Evolutionary conservation across 2,329 filamentous ascomycete species (phyloP).

Genomic region (Aureobasidium namibiae): DNA sequence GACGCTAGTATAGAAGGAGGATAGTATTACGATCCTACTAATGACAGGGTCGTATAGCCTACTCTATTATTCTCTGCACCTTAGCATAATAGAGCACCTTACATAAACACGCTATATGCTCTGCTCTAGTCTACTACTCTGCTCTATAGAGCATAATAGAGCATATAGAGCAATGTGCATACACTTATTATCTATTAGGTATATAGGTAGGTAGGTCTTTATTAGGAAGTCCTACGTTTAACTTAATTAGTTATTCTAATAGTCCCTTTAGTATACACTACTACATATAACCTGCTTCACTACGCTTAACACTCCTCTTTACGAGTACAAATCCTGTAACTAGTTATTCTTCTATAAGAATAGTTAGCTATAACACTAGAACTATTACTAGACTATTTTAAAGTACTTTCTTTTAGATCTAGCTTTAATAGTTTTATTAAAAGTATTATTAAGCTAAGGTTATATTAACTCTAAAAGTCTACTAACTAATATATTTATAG

Average conservation of each 20-base stretch:
- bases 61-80: not conserved
- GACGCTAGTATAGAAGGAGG: not conserved
- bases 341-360: not conserved
- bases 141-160: not conserved
- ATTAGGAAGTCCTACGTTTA: not conserved
- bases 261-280: conserved; percentile 5
- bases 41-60: not conserved
- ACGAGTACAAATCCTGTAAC: not conserved
- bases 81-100: not conserved
- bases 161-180: not conserved
- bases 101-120: not conserved
- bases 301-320: not conserved
- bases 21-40: conserved; percentile 2
- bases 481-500: too few relatives aligned
- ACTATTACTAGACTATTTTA: too few relatives aligned
- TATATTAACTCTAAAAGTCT: too few relatives aligned
- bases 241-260: conserved; percentile 7
- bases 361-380: too few relatives aligned
- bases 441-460: too few relatives aligned
- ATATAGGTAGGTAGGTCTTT: not conserved
- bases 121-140: not conserved
- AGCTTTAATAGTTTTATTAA: too few relatives aligned
- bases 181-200: not conserved
- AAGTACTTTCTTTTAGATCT: too few relatives aligned
- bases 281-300: not conserved